Conservation (phyloP, 352 stramenopile genomes). For the Pythium phragmitis region DNA sequence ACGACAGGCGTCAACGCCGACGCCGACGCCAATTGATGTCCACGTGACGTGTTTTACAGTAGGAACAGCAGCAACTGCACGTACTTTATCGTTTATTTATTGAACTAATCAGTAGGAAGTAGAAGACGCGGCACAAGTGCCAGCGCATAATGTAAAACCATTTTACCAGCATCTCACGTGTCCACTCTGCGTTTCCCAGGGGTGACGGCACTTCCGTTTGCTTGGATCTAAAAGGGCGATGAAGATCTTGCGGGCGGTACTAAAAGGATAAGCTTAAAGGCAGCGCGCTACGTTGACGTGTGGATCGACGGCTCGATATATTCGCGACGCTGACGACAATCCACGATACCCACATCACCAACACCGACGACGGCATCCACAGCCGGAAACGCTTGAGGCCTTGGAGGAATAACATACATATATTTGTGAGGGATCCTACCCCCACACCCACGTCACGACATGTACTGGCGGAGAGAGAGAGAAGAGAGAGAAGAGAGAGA, state of each 20-base stretch:
- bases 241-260: slow-evolving; percentile 49
- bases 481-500: background rate
- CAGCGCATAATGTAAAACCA: no score
- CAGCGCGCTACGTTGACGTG: slow-evolving; percentile 69
- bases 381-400: slow-evolving; percentile 73
- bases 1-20: no score
- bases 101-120: no score
- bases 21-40: no score
- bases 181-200: no score
- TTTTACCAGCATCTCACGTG: no score
- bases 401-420: slow-evolving; percentile 24
- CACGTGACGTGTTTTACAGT: no score
- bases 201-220: no score
- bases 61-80: no score
- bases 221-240: slow-evolving; percentile 20
- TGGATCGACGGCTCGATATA: slow-evolving; percentile 89
- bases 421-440: background rate
- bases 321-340: slow-evolving; percentile 88
- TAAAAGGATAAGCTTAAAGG: slow-evolving; percentile 42
- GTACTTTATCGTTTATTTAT: no score
- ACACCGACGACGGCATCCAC: slow-evolving; percentile 83
- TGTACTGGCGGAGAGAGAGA: background rate
- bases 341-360: slow-evolving; percentile 85
- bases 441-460: slow-evolving; percentile 9
- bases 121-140: no score